phyloP scores from a whole-genome alignment of 1,139 yeast species.

The Suhomyces wounanorum region DNA sequence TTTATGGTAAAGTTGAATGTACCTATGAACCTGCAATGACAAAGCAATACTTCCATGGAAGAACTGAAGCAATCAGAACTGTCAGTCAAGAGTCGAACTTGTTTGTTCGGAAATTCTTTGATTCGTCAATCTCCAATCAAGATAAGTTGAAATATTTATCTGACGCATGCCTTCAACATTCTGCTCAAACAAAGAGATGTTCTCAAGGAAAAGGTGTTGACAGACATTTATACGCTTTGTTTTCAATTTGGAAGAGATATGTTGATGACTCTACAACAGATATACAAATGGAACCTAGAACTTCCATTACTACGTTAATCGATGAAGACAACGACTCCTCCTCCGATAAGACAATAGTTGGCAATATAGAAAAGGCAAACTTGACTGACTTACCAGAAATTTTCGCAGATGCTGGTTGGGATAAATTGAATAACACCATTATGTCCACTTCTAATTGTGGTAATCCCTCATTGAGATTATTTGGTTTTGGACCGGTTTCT shows the following conservation, averaged over 20 bases:
- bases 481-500: slow-evolving; percentile 92
- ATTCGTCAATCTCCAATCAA: slow-evolving; percentile 56
- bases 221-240: slow-evolving; percentile 83
- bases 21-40: slow-evolving; percentile 98
- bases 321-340: slow-evolving; percentile 22
- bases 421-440: slow-evolving; percentile 57
- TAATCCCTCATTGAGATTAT: slow-evolving; percentile 80
- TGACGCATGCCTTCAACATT: slow-evolving; percentile 71
- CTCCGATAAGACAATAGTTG: slow-evolving; percentile 25
- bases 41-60: slow-evolving; percentile 79
- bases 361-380: slow-evolving; percentile 14
- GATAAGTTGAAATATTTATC: slow-evolving; percentile 64
- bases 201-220: slow-evolving; percentile 85
- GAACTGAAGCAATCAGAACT: slow-evolving; percentile 89
- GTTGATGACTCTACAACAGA: slow-evolving; percentile 32
- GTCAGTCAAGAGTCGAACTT: slow-evolving; percentile 79
- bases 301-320: slow-evolving; percentile 19
- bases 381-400: slow-evolving; percentile 41
- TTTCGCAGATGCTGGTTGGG: slow-evolving; percentile 77
- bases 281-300: slow-evolving; percentile 14
- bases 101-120: slow-evolving; percentile 85
- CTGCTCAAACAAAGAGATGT: slow-evolving; percentile 66
- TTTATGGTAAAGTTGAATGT: slow-evolving; percentile 90
- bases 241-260: slow-evolving; percentile 84
- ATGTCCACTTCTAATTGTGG: slow-evolving; percentile 56